Base-by-base conservation (phyloP, 305 asterid species). In the Fraxinus xanthoxyloides region DNA sequence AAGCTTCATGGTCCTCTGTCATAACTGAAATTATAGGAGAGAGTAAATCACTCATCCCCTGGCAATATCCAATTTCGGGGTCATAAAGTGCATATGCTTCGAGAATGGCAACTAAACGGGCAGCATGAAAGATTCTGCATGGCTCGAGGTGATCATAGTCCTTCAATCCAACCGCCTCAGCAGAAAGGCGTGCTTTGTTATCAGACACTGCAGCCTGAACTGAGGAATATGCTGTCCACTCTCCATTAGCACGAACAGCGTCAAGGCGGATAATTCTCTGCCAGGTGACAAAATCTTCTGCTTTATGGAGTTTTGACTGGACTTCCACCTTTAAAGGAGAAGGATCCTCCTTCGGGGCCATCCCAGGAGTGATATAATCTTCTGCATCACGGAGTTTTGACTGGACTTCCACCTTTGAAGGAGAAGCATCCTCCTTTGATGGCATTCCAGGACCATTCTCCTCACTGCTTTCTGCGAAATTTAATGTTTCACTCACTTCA, bases 51-150 rank as follows among this genome's bases (percentile, higher is more conserved):
- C 94, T 91, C 94, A 91, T 89, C 75, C 93, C 94, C 82, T 91
- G 94, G 86, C 94, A 91, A 77, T 89, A 91, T 31, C 94, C 94
- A 72, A 89, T 91, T 80, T 91, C 92, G 7, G 90, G 90, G 82
- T 89, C 94, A 74, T 87, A 85, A 48, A 89, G 80, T 9, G 94
- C 93, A 9, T 93, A 93, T 15, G 97, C 98, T 91, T 93, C 98
- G 1, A 93, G 95, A 81, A 93, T 88, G 86, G 94, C 91, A 15
- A 93, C 98, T 80, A 93, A 81, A 63, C 98, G 95, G 36, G 94
- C 86, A 23, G 98, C 97, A 19, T 93, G 98, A 83, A 88, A 87
- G 76, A 92, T 91, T 72, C 97, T 86, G 81, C 85, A 63, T 2
- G 98, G 89, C 56, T 87, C 90, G 10, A 93, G 93, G 87, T 93